A percentile compares a stretch with the other conserved stretches of the same genome.
These are phyloP conservation scores for Achaetomiella virescens DNA, from an alignment of 495 filamentous ascomycete genomes.

Conservation along the genomic window DNA sequence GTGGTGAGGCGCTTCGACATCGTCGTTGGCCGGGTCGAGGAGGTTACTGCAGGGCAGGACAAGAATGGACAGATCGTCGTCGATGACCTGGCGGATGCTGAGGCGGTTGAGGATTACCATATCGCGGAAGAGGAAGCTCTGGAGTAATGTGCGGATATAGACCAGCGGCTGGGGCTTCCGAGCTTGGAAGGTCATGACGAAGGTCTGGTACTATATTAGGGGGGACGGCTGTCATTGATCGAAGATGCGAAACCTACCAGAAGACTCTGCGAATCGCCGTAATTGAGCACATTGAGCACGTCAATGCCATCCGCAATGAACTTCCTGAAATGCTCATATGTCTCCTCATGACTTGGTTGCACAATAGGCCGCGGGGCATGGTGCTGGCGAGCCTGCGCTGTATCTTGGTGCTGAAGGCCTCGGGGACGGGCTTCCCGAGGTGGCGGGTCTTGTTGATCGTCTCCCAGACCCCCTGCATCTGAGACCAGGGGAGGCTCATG, in stretches of 20 bases:
- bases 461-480: slow-evolving; percentile 42
- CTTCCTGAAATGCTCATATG: slow-evolving; percentile 60
- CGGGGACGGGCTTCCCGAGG: slow-evolving; percentile 60
- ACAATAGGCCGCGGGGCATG: slow-evolving; percentile 90
- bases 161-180: slow-evolving; percentile 76
- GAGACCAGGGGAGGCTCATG: slow-evolving; percentile 42
- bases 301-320: slow-evolving; percentile 67
- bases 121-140: slow-evolving; percentile 67
- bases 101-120: slow-evolving; percentile 58
- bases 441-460: slow-evolving; percentile 49
- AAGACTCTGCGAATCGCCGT: slow-evolving; percentile 60
- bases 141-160: slow-evolving; percentile 76
- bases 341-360: slow-evolving; percentile 63
- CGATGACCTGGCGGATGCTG: slow-evolving; percentile 66
- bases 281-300: slow-evolving; percentile 64
- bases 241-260: slow-evolving; percentile 39
- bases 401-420: slow-evolving; percentile 82
- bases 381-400: slow-evolving; percentile 86
- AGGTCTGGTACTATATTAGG: slow-evolving; percentile 41
- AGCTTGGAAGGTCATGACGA: slow-evolving; percentile 65
- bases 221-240: neutral
- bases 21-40: slow-evolving; percentile 65
- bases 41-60: slow-evolving; percentile 67
- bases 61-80: slow-evolving; percentile 69
- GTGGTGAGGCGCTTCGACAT: slow-evolving; percentile 70